phyloP scores from a whole-genome alignment of 2,329 filamentous ascomycete species.

The Massarina eburnea region DNA sequence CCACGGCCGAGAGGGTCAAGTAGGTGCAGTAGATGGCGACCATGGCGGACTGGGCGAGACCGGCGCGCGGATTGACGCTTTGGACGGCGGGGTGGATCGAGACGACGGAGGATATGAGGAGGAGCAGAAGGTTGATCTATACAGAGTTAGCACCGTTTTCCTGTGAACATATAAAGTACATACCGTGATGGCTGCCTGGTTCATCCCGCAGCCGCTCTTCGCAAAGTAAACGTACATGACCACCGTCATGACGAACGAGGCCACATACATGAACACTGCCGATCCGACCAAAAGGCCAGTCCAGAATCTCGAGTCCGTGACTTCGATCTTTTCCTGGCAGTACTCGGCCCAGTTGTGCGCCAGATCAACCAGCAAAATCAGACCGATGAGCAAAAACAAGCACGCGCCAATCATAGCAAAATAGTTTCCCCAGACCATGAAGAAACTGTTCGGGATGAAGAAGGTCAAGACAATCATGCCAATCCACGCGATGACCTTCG shows the following conservation, averaged over 20 bases:
- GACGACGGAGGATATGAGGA: slow-evolving; percentile 76
- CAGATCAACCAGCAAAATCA: slow-evolving; percentile 90
- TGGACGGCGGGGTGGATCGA: slow-evolving; percentile 91
- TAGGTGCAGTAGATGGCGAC: slow-evolving; percentile 98
- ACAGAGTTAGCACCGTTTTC: slow-evolving; percentile 4
- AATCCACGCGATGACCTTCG: slow-evolving; percentile 90
- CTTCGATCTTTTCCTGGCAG: slow-evolving; percentile 90
- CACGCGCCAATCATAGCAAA: slow-evolving; percentile 85
- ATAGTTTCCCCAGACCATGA: slow-evolving; percentile 95
- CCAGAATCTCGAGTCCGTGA: slow-evolving; percentile 82
- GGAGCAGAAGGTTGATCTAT: slow-evolving; percentile 78
- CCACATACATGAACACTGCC: slow-evolving; percentile 90
- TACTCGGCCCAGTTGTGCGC: slow-evolving; percentile 98
- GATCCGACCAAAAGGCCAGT: slow-evolving; percentile 85
- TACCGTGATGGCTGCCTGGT: slow-evolving; percentile 88
- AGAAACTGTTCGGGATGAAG: slow-evolving; percentile 93
- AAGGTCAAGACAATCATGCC: slow-evolving; percentile 87
- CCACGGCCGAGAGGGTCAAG: slow-evolving; percentile 95
- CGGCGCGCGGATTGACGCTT: slow-evolving; percentile 88
- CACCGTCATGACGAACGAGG: slow-evolving; percentile 89
- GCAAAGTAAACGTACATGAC: slow-evolving; percentile 98
- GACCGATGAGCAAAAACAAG: slow-evolving; percentile 87
- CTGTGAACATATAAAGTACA: slow-evolving; percentile 18
- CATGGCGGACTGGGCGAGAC: slow-evolving; percentile 95
- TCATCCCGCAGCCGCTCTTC: slow-evolving; percentile 80